Base-by-base conservation (phyloP, 2,329 filamentous ascomycete species). In the Hymenoscyphus infarciens region DNA sequence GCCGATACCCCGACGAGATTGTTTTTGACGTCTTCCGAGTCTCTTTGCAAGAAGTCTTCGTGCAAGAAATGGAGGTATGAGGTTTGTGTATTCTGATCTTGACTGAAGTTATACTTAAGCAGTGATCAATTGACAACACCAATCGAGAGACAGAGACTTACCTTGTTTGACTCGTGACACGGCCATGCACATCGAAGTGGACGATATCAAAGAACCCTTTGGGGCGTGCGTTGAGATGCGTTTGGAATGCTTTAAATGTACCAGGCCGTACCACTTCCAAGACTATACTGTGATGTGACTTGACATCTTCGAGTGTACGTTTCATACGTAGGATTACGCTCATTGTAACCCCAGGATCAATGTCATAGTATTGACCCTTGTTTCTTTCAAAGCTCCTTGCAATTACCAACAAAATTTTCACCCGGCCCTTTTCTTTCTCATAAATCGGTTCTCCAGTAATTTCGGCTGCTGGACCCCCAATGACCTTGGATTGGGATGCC, bases 61-160 rank as follows among this genome's bases (percentile, higher is more conserved):
- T 55, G 53, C 25, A 31, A 55, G 13, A 55, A 55, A 27, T 55
- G 53, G 16, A 55, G 53, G 25, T 33, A 55, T 29, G 53, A 33
- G n/a, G 53, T 55, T 5, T 55, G 16, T 2, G 25, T 11, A 29
- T 22, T 25, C 5, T 29, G 53, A 16, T 29, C 29, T 29, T 49
- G 42, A 22, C 42, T 49, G 11, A 10, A 19, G 4, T n/a, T n/a
- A 19, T 10, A 49, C 5, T 49, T 42, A n/a, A 16, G 29, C 16
- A 49, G 10, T 22, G n/a, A 22, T 5, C 8, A 11, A 22, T 22
- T 8, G 4, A 4, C n/a, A 22, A 49, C 2, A 7, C 0, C 8
- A 49, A 11, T n/a, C n/a, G 10, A 49, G 0, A 3, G 3, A 19
- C 6, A 55, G 10, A 15, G 5, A 55, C 53, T 16, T 29, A 55